Base-by-base conservation (phyloP, 768 basidiomycete genomes). In the Cystobasidium ongulense region DNA sequence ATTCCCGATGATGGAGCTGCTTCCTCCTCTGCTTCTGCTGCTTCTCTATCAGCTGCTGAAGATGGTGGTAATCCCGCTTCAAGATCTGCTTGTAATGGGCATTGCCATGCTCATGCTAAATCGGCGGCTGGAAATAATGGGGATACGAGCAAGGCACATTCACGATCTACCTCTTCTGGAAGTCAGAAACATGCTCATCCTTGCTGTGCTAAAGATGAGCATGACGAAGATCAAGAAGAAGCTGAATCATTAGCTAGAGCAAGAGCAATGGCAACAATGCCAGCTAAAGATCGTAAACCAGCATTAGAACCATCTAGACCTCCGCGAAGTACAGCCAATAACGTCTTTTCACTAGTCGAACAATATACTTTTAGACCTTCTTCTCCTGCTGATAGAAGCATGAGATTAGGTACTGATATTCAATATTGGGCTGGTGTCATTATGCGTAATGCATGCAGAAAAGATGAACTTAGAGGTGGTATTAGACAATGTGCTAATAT, bases 401-500 rank as follows among this genome's bases (percentile, higher is more conserved):
- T 70, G 50, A 87, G 87, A 29, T 82, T 93, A 7, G 92, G 93
- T 0, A 84, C 85, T 11, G 95, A 98, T 80, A 95, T 99, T 27
- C 92, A 96, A 81, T 96, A 97, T 78, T 98, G 96, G 96, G 96
- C 95, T 0, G 92, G 93, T 1, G 95, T 97, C n/a, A 96, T 98
- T 79, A 99, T 98, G 96, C 86, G 96, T 65, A 99, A 99, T 81
- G 96, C 96, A 15, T 99, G 96, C 82, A 84, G 95, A 80, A 98
- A 99, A 83, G 96, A 98, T 78, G 95, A 98, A 76, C 87, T 85
- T 62, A 83, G 88, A 39, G 93, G 93, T 65, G 96, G 96, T 13
- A 93, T 97, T 75, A 82, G 96, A 71, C 96, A 98, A 81, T 99
- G 96, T 84, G 96, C 96, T 0, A 96, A 96, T 80, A 97, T 98